Conservation (phyloP, 2,329 filamentous ascomycete species). For the Akanthomyces muscarius region DNA sequence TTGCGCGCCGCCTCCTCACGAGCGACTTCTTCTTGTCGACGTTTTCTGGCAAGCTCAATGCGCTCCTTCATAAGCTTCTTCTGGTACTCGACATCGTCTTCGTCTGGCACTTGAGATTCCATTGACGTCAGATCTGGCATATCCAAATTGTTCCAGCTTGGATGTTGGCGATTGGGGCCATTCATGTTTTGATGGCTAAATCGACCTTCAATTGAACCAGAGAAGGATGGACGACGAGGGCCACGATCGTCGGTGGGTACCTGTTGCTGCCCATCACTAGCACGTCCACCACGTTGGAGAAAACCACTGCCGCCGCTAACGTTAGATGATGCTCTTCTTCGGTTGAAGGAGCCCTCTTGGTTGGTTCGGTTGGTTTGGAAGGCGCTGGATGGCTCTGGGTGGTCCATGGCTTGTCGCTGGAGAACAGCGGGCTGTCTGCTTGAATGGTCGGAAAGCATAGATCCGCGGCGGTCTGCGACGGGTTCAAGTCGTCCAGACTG, state of each 20-base stretch:
- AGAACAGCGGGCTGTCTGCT: slow-evolving; percentile 72
- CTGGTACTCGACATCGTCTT: slow-evolving; percentile 55
- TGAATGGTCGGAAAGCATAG: slow-evolving; percentile 62
- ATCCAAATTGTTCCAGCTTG: slow-evolving; percentile 27
- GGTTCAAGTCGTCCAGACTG: slow-evolving; percentile 91
- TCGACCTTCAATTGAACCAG: slow-evolving; percentile 48
- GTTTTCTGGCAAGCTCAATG: slow-evolving; percentile 64
- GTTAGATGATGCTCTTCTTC: slow-evolving; percentile 83
- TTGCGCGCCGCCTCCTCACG: slow-evolving; percentile 68
- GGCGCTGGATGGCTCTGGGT: slow-evolving; percentile 76
- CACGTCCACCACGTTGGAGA: slow-evolving; percentile 52
- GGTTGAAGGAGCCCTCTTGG: slow-evolving; percentile 64
- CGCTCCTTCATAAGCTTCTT: slow-evolving; percentile 71
- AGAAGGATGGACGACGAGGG: slow-evolving; percentile 46
- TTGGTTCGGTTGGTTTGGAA: slow-evolving; percentile 74
- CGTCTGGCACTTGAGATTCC: slow-evolving; percentile 28
- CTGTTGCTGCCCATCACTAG: slow-evolving; percentile 37
- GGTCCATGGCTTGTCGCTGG: slow-evolving; percentile 64
- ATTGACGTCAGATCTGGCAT: slow-evolving; percentile 18
- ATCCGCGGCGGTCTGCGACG: slow-evolving; percentile 71
- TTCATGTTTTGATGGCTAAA: slow-evolving; percentile 38
- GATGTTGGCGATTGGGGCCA: slow-evolving; percentile 27
- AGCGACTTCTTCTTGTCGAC: slow-evolving; percentile 63
- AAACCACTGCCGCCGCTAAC: slow-evolving; percentile 82
- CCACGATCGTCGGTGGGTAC: slow-evolving; percentile 40